Base-by-base conservation (phyloP, 2,329 filamentous ascomycete species). In the Hymenoscyphus albidus region DNA sequence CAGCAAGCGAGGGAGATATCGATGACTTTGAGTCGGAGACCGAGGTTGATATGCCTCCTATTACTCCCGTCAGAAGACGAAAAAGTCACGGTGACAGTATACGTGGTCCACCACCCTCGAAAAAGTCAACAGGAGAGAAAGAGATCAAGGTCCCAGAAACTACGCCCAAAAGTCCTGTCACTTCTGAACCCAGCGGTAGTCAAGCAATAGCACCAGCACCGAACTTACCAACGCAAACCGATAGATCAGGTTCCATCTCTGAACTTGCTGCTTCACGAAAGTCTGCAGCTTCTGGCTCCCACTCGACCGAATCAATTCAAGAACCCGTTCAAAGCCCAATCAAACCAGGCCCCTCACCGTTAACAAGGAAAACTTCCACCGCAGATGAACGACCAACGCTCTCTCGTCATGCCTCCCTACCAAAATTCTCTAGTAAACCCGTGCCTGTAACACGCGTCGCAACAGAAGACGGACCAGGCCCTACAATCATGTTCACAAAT, bases 401-500 rank as follows among this genome's bases (percentile, higher is more conserved):
- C 9, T 83, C 83, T 1, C 78, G 83, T 5, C 81, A 85, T 62
- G 79, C 82, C 27, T 88, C 85, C 1, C 78, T 81, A 18, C 81
- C 84, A 56, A 85, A 85, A 44, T 94, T 94, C 74, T 89, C 88
- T 0, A 93, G 89, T 60, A 86, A 85, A 5, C 86, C 90, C 0
- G 86, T 91, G 0, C 91, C 91, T 0, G 85, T 89, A 68, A 88
- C 90, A 1, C 84, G 82, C 66, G 83, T 92, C 27, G 85, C 85
- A 2, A 80, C 81, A 0, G 85, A 90, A 65, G 90, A 89, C 64
- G 85, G 83, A 0, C 80, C 84, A 0, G 88, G 87, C 0, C 88
- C 88, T 0, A 88, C 83, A 1, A 93, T 96, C 67, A 91, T 90
- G 84, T 96, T 95, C 76, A 86, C 85, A 10, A 80, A 87, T 61